Base-by-base conservation (phyloP, 148 eudicot species). In the Cornus florida region DNA sequence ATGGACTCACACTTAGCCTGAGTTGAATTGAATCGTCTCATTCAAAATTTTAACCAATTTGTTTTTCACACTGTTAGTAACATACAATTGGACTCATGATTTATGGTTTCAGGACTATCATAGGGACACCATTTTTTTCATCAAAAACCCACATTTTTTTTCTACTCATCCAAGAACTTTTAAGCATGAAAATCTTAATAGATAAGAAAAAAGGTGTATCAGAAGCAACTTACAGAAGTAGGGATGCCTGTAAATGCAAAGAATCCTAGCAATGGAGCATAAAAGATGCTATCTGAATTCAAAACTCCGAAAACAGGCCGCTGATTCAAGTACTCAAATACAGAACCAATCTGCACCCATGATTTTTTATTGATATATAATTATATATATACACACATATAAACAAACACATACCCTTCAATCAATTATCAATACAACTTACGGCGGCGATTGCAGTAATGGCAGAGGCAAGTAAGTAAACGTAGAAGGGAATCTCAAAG, bases 401-500 rank as follows among this genome's bases (percentile, higher is more conserved):
- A 72, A 72, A 10, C 13, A 69, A 76, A 67, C 31, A 20, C 7
- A 48, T 2, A 35, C 38, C 38, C 38, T 35, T 35, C 5, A 35
- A 35, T 35, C 4, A 35, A 35, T 35, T 2, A 35, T 35, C 4
- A 35, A 35, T 35, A 35, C 5, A 75, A 59, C 85, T 84, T 83
- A 96, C 97, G 43, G 98, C 98, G 17, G 99, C 99, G 75, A 96
- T 96, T 60, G 99, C 98, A 82, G 97, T 93, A 62, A 96, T 79
- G 60, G 97, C 98, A 35, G 99, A 96, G 74, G 98, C 95, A 78
- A 96, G 93, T 84, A 96, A 87, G 80, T 96, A 96, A 22, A 86
- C 98, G 83, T 31, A 74, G 88, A 87, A 93, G 31, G 98, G 99
- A 69, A 88, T 46, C 77, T 96, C 90, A 80, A 85, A 46, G 56